These are phyloP conservation scores for Pleurotus salmoneostramineus DNA, from an alignment of 768 basidiomycete species.

Conservation along the genomic window DNA sequence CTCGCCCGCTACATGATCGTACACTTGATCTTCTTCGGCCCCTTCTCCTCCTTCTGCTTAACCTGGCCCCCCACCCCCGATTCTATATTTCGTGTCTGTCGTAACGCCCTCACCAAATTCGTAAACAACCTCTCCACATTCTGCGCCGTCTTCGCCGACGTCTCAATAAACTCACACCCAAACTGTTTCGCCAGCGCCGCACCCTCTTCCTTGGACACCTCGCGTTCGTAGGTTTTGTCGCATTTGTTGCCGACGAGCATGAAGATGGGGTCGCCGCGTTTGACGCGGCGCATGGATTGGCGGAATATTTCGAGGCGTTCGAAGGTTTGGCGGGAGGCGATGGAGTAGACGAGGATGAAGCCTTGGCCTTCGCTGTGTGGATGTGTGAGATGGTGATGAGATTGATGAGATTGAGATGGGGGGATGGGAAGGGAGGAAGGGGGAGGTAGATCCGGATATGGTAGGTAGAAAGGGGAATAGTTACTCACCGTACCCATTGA, in stretches of 20 bases:
- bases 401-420: too few species aligned
- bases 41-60: constrained; percentile 41
- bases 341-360: constrained; percentile 96
- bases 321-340: constrained; percentile 90
- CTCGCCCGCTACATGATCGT: constrained; percentile 81
- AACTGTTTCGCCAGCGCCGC: constrained; percentile 74
- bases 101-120: constrained; percentile 79
- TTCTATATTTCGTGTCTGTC: constrained; percentile 63
- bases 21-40: constrained; percentile 49
- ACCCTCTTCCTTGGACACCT: constrained; percentile 91
- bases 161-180: constrained; percentile 93
- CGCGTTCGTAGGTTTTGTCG: constrained; percentile 88
- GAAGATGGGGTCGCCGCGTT: constrained; percentile 81
- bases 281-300: constrained; percentile 86
- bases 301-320: constrained; percentile 88
- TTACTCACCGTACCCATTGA: constrained; percentile 92
- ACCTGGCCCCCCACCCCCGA: constrained; percentile 35
- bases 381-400: too few species aligned
- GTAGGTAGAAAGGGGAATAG: constrained; percentile 8
- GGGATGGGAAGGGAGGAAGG: too few species aligned
- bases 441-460: constrained; percentile 9
- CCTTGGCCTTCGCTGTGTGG: constrained; percentile 84
- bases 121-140: constrained; percentile 92
- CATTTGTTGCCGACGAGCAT: constrained; percentile 97
- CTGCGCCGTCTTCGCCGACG: constrained; percentile 91